These are phyloP conservation scores for Calonectria henricotiae DNA, from an alignment of 2,329 filamentous ascomycete species.

Conservation along the genomic window DNA sequence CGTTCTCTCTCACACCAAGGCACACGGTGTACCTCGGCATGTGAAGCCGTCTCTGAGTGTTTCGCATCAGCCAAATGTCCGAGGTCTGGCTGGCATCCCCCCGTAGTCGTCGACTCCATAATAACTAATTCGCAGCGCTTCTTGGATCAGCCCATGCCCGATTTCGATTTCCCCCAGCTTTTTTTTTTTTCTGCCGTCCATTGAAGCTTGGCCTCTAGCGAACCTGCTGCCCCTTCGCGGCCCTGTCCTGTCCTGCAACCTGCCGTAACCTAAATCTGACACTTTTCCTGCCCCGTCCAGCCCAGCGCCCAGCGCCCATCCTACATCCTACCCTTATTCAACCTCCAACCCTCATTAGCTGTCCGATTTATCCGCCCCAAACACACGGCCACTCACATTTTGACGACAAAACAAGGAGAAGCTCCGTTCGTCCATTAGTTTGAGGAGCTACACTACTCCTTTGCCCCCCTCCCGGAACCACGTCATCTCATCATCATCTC, in stretches of 20 bases:
- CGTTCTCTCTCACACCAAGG: neutral
- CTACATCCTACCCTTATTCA: neutral
- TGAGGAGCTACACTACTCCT: neutral
- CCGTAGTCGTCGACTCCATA: conserved; percentile 18
- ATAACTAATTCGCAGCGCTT: conserved; percentile 12
- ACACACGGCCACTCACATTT: conserved; percentile 9
- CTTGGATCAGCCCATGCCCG: conserved; percentile 13
- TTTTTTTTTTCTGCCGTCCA: conserved; percentile 2
- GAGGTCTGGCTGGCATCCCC: conserved; percentile 27
- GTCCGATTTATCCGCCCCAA: conserved; percentile 21
- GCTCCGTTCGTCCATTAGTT: conserved; percentile 27
- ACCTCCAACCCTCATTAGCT: conserved; percentile 10
- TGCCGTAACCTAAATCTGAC: conserved; percentile 29
- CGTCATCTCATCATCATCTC: conserved; percentile 20
- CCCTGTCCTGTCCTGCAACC: too few species aligned
- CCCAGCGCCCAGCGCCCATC: neutral
- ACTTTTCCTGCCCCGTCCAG: conserved; percentile 6
- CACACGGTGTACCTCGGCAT: conserved; percentile 54
- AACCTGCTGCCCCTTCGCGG: neutral
- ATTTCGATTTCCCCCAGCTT: conserved; percentile 27
- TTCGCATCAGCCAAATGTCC: conserved; percentile 50
- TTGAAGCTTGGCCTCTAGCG: neutral
- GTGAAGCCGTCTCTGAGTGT: conserved; percentile 41
- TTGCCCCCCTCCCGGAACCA: conserved; percentile 1
- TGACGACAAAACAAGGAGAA: neutral